A percentile compares a stretch with the other conserved stretches of the same genome.
Conservation (phyloP, 208 protist genomes). For the Leptomonas seymouri region DNA sequence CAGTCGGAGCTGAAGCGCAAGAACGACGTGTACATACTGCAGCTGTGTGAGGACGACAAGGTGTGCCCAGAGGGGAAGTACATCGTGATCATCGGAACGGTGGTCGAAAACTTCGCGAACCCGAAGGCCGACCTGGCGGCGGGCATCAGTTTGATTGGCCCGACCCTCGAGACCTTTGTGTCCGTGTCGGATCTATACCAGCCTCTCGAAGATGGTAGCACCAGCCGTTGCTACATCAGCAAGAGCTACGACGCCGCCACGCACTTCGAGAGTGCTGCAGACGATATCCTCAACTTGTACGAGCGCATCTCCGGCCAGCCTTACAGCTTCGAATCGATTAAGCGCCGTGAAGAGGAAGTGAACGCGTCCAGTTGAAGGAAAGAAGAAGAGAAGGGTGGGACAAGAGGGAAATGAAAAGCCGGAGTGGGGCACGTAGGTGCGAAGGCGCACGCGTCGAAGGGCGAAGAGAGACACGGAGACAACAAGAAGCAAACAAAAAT, state of each 20-base stretch:
- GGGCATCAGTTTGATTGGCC: conserved; percentile 93
- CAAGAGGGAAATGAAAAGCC: too few species aligned
- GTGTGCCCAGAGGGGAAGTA: conserved; percentile 97
- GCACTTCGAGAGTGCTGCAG: conserved; percentile 99
- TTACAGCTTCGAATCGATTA: conserved; percentile 80
- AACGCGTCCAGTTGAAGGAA: conserved; percentile 11
- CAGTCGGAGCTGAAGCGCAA: conserved; percentile 94
- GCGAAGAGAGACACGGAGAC: too few species aligned
- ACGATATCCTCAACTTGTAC: conserved; percentile 97
- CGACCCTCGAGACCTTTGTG: conserved; percentile 91
- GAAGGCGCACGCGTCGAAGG: too few species aligned
- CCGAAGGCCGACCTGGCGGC: conserved; percentile 94
- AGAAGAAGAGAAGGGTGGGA: too few species aligned
- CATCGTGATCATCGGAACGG: conserved; percentile 97
- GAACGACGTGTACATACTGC: conserved; percentile 98
- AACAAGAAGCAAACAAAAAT: too few species aligned
- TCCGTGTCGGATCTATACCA: conserved; percentile 91
- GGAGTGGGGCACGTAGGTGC: too few species aligned
- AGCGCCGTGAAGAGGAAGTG: conserved; percentile 46
- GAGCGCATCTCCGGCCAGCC: conserved; percentile 96
- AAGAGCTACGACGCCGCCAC: conserved; percentile 97
- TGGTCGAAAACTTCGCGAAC: conserved; percentile 95
- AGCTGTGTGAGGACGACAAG: conserved; percentile 93
- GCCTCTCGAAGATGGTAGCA: conserved; percentile 90
- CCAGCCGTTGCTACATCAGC: conserved; percentile 96